phyloP scores from a whole-genome alignment of 208 protist species.

The Crithidia bombi region DNA sequence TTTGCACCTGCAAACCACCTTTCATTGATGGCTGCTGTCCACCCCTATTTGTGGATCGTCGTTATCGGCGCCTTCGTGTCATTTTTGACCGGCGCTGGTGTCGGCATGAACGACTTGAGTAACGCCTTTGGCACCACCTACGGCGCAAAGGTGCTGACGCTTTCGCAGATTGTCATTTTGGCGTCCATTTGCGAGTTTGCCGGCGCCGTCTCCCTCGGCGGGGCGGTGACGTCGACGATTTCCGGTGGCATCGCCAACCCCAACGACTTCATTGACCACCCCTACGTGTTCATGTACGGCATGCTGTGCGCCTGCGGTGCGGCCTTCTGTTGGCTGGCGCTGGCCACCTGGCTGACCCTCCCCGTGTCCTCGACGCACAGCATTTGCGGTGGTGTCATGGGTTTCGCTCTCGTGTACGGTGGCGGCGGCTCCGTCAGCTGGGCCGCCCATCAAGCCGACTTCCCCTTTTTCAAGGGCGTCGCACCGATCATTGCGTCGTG shows the following conservation, averaged over 20 bases:
- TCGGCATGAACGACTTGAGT: conserved; percentile 92
- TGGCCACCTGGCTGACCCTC: conserved; percentile 67
- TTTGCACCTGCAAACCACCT: conserved; percentile 10
- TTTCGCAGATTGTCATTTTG: conserved; percentile 79
- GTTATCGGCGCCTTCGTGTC: conserved; percentile 75
- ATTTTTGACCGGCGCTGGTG: conserved; percentile 78
- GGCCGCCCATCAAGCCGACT: conserved; percentile 54
- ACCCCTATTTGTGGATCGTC: conserved; percentile 80
- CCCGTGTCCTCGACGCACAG: conserved; percentile 85
- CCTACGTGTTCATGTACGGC: conserved; percentile 86
- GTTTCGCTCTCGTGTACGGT: conserved; percentile 83
- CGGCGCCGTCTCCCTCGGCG: conserved; percentile 72
- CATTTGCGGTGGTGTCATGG: conserved; percentile 80
- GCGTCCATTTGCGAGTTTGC: conserved; percentile 85
- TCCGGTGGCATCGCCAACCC: conserved; percentile 76
- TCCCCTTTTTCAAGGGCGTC: conserved; percentile 77
- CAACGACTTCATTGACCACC: conserved; percentile 50
- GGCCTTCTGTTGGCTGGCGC: conserved; percentile 68
- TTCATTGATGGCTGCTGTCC: conserved; percentile 21
- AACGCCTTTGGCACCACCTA: conserved; percentile 93
- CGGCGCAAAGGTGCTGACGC: conserved; percentile 78
- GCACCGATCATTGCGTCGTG: conserved; percentile 78
- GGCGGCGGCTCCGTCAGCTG: conserved; percentile 59
- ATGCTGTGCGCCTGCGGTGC: conserved; percentile 76
- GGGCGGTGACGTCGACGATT: conserved; percentile 79